Percentiles rank a stretch among this genome's conserved stretches.
These are phyloP conservation scores for Sutorius eximius DNA, from an alignment of 1,284 basidiomycete genomes.

Conservation along the genomic window DNA sequence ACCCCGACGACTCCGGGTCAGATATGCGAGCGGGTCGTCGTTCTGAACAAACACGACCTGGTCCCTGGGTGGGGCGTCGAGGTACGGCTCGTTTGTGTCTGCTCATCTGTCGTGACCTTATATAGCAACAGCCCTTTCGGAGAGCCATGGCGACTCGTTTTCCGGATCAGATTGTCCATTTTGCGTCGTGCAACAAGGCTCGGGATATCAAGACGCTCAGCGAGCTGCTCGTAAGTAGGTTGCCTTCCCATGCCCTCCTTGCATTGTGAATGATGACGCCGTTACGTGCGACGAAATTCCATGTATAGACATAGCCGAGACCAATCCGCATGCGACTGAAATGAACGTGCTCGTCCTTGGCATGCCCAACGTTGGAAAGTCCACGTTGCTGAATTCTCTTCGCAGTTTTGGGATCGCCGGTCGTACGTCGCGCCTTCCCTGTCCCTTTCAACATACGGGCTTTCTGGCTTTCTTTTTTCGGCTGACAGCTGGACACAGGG, in stretches of 20 bases:
- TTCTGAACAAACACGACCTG: conserved; percentile 93
- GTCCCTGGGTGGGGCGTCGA: conserved; percentile 83
- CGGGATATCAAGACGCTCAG: conserved; percentile 64
- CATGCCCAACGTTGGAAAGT: conserved; percentile 99
- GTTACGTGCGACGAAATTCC: not conserved
- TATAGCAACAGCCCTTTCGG: conserved; percentile 59
- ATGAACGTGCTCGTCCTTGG: conserved; percentile 90
- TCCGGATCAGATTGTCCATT: conserved; percentile 64
- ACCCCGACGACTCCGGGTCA: conserved; percentile 24
- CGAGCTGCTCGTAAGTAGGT: conserved; percentile 72
- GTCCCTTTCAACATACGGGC: not conserved
- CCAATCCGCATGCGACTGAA: conserved; percentile 66
- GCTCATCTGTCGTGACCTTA: conserved; percentile 9
- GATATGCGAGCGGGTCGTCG: conserved; percentile 81
- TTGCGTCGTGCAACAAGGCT: conserved; percentile 68
- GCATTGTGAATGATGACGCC: not conserved
- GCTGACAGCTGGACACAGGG: conserved; percentile 30
- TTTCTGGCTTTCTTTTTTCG: not conserved
- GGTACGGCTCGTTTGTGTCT: conserved; percentile 46
- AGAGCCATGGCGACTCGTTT: conserved; percentile 66
- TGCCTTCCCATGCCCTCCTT: conserved; percentile 12
- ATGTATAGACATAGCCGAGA: conserved; percentile 63
- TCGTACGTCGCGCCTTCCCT: conserved; percentile 50
- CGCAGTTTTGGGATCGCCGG: conserved; percentile 85
- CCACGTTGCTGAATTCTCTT: conserved; percentile 90